Conservation (phyloP, 2,329 filamentous ascomycete species). For the Aspergillus udagawae region DNA sequence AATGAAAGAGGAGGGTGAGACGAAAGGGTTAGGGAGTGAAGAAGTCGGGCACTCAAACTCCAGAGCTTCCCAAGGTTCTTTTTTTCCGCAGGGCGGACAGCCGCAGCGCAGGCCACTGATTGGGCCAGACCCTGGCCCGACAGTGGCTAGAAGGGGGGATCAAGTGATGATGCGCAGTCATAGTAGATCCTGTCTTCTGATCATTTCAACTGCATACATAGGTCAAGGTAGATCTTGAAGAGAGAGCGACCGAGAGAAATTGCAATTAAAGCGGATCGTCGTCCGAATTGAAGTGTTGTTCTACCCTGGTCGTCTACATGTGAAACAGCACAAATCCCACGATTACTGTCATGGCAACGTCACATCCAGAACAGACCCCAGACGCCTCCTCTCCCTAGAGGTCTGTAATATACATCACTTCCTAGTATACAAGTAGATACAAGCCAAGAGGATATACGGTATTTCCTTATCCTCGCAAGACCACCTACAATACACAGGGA, state of each 20-base stretch:
- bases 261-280: neutral
- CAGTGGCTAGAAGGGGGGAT: neutral
- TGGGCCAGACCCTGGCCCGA: neutral
- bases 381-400: neutral
- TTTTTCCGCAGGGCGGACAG: constrained; percentile 1
- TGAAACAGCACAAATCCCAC: neutral
- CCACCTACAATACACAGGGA: neutral
- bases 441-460: neutral
- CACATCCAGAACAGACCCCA: neutral
- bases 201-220: neutral
- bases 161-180: neutral
- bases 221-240: neutral
- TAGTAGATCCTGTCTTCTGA: neutral
- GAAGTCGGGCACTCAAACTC: neutral
- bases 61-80: neutral
- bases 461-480: neutral
- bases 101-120: constrained; percentile 2
- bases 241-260: neutral
- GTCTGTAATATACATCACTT: neutral
- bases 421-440: neutral
- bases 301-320: neutral
- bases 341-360: neutral
- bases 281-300: neutral
- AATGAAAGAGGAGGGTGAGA: constrained; percentile 13
- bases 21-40: constrained; percentile 4